Evolutionary conservation across 106 monocot genomes (phyloP).

Genomic region (Platanthera guangdongensis): DNA sequence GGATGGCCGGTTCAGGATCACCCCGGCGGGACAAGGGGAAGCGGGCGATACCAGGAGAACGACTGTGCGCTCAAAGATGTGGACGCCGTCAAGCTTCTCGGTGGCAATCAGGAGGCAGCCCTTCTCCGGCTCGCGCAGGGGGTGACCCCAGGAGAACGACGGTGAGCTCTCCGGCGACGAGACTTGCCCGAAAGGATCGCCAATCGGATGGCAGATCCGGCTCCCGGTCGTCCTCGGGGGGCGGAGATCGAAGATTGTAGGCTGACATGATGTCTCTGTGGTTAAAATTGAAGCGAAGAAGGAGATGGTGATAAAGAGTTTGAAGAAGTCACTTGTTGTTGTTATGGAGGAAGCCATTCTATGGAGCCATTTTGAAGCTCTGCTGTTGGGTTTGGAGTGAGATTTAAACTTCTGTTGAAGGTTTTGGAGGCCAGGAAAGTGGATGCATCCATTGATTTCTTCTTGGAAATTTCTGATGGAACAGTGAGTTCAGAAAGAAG

Average conservation of each 20-base stretch:
- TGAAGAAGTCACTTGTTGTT: constrained; percentile 21
- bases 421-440: constrained; percentile 54
- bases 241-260: constrained; percentile 19
- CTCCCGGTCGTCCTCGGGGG: constrained; percentile 13
- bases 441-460: constrained; percentile 49
- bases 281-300: neutral
- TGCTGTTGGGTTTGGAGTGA: constrained; percentile 20
- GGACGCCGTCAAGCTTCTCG: constrained; percentile 76
- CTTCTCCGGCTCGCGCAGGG: constrained; percentile 57
- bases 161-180: constrained; percentile 46
- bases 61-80: constrained; percentile 86
- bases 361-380: neutral
- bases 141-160: constrained; percentile 92
- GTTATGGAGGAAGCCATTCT: neutral
- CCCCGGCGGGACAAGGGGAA: constrained; percentile 42
- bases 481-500: neutral
- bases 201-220: constrained; percentile 43
- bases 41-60: constrained; percentile 51
- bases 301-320: no score
- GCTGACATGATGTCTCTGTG: constrained; percentile 14
- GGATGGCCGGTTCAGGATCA: constrained; percentile 85
- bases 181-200: constrained; percentile 80
- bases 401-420: constrained; percentile 32
- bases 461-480: neutral
- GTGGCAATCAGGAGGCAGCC: constrained; percentile 83